Evolutionary conservation across 331 rosid species (phyloP).

Genomic region (Quercus tomentella): DNA sequence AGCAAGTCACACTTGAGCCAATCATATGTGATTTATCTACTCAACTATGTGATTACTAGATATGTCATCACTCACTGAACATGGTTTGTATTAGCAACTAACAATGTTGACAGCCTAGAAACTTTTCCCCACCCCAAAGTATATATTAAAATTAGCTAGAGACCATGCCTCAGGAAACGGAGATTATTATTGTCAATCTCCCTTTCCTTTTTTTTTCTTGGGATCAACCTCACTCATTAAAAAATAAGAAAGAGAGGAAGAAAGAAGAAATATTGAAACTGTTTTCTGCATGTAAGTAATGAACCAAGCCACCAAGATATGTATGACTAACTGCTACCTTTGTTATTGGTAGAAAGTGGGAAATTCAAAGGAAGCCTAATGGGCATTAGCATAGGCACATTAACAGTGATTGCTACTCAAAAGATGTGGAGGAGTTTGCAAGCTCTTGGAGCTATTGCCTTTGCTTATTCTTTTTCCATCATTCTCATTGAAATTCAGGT

Average conservation of each 20-base stretch:
- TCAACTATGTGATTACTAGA: neutral
- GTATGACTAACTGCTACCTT: neutral
- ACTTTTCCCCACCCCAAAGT: no score
- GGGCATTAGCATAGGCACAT: constrained; percentile 62
- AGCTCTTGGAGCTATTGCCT: constrained; percentile 79
- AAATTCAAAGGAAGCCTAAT: constrained; percentile 51
- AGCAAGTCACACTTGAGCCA: neutral
- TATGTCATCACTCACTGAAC: neutral
- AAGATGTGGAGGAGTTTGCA: constrained; percentile 77
- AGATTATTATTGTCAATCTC: no score
- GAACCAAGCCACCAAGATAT: neutral
- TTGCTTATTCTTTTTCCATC: constrained; percentile 66
- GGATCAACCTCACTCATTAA: no score
- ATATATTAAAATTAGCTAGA: no score
- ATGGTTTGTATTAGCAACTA: neutral
- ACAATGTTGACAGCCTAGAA: no score
- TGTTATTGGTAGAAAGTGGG: constrained; percentile 40
- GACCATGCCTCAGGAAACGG: no score
- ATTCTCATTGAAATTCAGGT: constrained; percentile 82
- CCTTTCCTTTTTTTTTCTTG: no score
- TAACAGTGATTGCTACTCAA: constrained; percentile 43
- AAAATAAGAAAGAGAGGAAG: no score
- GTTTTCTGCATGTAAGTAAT: neutral
- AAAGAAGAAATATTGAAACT: no score
- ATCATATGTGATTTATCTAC: neutral